A percentile compares a stretch with the other conserved stretches of the same genome.
phyloP scores from a whole-genome alignment of 148 eudicot genomes.

The Rhododendron mucronatum region DNA sequence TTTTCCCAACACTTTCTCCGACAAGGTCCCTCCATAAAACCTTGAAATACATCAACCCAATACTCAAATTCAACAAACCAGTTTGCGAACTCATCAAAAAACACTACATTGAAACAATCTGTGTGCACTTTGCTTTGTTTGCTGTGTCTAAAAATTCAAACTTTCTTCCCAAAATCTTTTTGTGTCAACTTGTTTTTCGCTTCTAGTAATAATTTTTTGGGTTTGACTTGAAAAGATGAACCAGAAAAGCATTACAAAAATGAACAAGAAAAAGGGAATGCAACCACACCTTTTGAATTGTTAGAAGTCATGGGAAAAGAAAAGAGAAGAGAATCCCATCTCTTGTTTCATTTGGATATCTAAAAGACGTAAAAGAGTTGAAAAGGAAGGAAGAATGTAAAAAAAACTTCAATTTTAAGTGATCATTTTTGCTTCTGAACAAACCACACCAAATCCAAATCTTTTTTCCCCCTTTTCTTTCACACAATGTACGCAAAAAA shows the following conservation, averaged over 20 bases:
- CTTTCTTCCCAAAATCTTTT: background rate
- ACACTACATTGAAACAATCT: background rate
- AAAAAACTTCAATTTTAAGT: background rate
- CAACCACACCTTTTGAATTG: background rate
- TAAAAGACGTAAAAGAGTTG: background rate
- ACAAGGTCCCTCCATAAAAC: constrained; percentile 92
- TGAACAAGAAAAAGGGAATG: background rate
- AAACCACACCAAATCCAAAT: background rate
- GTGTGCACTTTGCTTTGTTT: background rate
- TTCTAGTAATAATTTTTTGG: background rate
- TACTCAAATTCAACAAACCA: constrained; percentile 3
- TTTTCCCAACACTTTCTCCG: constrained; percentile 81
- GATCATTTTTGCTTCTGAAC: background rate
- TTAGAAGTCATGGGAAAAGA: background rate
- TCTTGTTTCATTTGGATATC: background rate
- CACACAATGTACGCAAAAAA: background rate
- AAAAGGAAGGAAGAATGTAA: background rate
- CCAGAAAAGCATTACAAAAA: background rate
- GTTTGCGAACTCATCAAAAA: background rate
- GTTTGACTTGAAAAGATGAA: background rate
- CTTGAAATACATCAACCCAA: constrained; percentile 27
- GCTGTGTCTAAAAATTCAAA: background rate
- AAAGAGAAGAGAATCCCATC: background rate
- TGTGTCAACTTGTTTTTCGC: background rate
- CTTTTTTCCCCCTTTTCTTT: background rate